These are phyloP conservation scores for Hericium rajendrae DNA, from an alignment of 768 basidiomycete species.

Conservation along the genomic window DNA sequence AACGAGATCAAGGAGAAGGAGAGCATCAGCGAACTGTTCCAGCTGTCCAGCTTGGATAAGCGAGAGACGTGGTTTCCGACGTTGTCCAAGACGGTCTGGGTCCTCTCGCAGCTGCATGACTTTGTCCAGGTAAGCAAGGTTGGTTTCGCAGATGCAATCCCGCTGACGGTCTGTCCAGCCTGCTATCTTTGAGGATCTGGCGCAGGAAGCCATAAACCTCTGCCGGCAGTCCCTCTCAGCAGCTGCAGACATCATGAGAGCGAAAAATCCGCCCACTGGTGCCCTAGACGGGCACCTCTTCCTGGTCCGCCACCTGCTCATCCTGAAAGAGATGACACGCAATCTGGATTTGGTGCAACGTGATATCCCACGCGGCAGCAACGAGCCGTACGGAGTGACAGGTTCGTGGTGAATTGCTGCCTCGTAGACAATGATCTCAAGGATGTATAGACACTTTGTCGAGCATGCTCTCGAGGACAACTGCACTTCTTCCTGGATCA, in stretches of 20 bases:
- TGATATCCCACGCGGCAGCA: constrained; percentile 31
- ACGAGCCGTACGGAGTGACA: constrained; percentile 45
- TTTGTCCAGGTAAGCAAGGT: constrained; percentile 70
- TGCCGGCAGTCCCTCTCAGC: constrained; percentile 74
- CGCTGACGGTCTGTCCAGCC: constrained; percentile 40
- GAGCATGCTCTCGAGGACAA: constrained; percentile 50
- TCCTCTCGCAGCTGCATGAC: constrained; percentile 79
- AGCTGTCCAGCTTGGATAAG: constrained; percentile 57
- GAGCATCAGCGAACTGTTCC: constrained; percentile 59
- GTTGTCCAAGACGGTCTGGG: constrained; percentile 81
- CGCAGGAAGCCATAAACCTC: constrained; percentile 80
- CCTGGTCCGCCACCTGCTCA: constrained; percentile 80
- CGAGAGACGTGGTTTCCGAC: constrained; percentile 92
- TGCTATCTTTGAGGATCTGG: constrained; percentile 94
- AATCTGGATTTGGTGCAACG: constrained; percentile 56
- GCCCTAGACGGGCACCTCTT: constrained; percentile 73
- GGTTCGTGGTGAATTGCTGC: constrained; percentile 29
- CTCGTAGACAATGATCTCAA: constrained; percentile 4
- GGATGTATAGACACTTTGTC: constrained; percentile 39
- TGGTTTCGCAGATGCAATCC: background rate
- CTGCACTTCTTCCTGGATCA: constrained; percentile 53
- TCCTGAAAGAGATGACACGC: constrained; percentile 83
- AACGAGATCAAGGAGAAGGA: constrained; percentile 56
- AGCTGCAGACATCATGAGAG: constrained; percentile 57
- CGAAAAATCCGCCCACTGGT: constrained; percentile 33